Percentiles rank a stretch among this genome's conserved stretches.
phyloP scores from a whole-genome alignment of 2,329 filamentous ascomycete species.

The Fusarium ramigenum region DNA sequence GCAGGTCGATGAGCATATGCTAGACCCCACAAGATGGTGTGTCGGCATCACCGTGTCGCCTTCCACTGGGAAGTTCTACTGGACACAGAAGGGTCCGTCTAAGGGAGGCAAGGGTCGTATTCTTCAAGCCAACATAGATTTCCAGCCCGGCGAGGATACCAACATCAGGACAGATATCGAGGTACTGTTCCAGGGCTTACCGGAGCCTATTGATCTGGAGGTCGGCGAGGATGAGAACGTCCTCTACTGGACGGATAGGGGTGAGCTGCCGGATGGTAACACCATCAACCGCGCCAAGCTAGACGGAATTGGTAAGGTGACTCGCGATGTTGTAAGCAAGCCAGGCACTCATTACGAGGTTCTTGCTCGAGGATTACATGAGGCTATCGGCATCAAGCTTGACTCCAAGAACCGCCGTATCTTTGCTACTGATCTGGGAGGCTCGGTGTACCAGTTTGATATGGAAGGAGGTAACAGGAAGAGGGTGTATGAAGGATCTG shows the following conservation, averaged over 20 bases:
- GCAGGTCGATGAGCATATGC: background rate
- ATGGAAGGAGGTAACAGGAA: background rate
- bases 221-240: background rate
- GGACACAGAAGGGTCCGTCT: background rate
- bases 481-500: background rate
- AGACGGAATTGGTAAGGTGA: accelerated
- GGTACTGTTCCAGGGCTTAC: background rate
- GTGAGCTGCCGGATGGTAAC: background rate
- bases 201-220: background rate
- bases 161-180: background rate
- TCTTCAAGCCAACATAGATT: background rate
- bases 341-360: background rate
- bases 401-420: background rate
- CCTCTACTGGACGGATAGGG: constrained; percentile 2
- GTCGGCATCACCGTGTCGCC: background rate
- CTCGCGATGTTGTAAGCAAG: accelerated
- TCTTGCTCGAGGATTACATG: background rate
- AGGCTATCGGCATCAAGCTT: background rate
- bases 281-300: background rate
- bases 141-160: background rate
- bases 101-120: background rate
- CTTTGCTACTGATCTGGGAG: background rate
- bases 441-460: constrained; percentile 3
- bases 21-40: background rate
- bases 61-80: background rate